Evolutionary conservation across 2,329 filamentous ascomycete species (phyloP).

Genomic region (Stagonosporopsis rhizophila): DNA sequence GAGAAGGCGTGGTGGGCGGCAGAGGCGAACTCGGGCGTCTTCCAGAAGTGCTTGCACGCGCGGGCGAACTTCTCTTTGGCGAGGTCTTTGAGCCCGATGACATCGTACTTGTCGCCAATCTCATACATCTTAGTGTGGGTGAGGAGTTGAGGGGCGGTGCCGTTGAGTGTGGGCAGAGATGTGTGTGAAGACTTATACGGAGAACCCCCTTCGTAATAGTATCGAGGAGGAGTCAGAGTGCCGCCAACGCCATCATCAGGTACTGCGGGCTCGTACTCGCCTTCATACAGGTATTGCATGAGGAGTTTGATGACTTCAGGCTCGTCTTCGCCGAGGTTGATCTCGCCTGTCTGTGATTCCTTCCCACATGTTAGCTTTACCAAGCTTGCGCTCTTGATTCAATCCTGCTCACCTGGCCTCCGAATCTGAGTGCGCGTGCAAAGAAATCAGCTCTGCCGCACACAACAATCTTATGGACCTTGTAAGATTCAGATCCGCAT

Average conservation of each 20-base stretch:
- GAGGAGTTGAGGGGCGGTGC: not conserved
- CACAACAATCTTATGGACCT: conserved; percentile 29
- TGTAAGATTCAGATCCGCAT: conserved; percentile 21
- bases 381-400: no score
- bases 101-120: conserved; percentile 23
- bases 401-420: conserved; percentile 2
- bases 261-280: conserved; percentile 13
- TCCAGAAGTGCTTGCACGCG: conserved; percentile 1
- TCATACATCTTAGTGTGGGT: conserved; percentile 21
- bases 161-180: not conserved
- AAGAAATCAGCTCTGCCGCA: conserved; percentile 23
- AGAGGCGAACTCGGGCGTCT: conserved; percentile 26
- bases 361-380: not conserved
- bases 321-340: conserved; percentile 23
- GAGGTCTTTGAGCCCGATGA: conserved; percentile 19
- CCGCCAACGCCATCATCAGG: not conserved
- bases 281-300: conserved; percentile 31
- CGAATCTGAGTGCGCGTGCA: conserved; percentile 3
- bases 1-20: conserved; percentile 35
- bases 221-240: no score
- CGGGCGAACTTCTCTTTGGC: conserved; percentile 17
- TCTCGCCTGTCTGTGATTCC: not conserved
- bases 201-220: no score
- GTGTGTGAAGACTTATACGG: not conserved
- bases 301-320: conserved; percentile 18